Evolutionary conservation across 164 flowering plant species (phyloP).

Genomic region (Piper longum): DNA sequence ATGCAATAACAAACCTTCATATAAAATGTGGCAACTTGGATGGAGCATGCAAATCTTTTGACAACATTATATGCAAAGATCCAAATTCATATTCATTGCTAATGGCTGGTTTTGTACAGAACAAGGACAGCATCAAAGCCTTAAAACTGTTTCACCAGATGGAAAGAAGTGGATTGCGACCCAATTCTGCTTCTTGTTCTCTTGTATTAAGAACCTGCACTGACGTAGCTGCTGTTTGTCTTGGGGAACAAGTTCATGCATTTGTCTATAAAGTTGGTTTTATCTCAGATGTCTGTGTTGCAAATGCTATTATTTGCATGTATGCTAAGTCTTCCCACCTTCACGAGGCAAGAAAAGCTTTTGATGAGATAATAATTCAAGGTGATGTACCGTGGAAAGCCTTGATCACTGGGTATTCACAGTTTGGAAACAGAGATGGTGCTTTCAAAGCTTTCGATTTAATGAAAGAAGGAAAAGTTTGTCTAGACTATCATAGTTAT

Average conservation of each 20-base stretch:
- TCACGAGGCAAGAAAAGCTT: constrained; percentile 2
- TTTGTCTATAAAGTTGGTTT: constrained; percentile 1
- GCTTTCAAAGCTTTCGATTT: constrained; percentile 4
- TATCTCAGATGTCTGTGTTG: constrained; percentile 1
- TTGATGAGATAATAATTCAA: constrained; percentile 2
- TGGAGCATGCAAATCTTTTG: constrained; percentile 1
- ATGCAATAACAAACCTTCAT: constrained; percentile 4
- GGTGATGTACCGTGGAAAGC: constrained; percentile 8
- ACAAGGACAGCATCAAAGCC: constrained; percentile 1
- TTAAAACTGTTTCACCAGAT: constrained; percentile 6
- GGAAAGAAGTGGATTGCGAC: constrained; percentile 4
- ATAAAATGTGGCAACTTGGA: constrained; percentile 7
- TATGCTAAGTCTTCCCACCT: constrained; percentile 5
- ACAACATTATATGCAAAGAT: constrained; percentile 1
- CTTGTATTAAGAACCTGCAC: constrained; percentile 2
- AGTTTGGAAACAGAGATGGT: constrained; percentile 5
- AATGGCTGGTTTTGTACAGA: constrained; percentile 1
- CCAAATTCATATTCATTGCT: constrained; percentile 2
- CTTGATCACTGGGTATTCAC: constrained; percentile 6
- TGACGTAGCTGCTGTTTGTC: neutral
- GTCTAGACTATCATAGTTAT: constrained; percentile 1
- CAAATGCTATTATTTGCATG: constrained; percentile 6
- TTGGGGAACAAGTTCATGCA: constrained; percentile 4
- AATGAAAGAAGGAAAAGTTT: constrained; percentile 5
- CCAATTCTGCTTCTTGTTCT: constrained; percentile 1